Base-by-base conservation (phyloP, 805 yeast genomes). In the Candida succiphila region DNA sequence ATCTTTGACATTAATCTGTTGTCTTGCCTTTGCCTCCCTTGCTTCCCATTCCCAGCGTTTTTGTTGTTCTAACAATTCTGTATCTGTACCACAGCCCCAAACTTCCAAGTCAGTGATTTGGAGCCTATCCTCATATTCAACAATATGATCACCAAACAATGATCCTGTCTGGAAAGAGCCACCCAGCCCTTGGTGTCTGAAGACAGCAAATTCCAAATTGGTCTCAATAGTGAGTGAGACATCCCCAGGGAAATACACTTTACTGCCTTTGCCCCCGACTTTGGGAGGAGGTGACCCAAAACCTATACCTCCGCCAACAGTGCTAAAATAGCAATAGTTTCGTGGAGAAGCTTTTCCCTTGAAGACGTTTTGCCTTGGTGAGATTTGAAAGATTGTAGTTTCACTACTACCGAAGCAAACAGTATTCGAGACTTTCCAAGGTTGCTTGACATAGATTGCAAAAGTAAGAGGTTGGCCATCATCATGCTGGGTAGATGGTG, bases 41-140 rank as follows among this genome's bases (percentile, higher is more conserved):
- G 79, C 81, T 50, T 89, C 96, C 96, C 96, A 87, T 45, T 79
- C 87, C 92, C 95, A 82, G 38, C 71, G 70, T 45, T 71, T 73
- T 30, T 68, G 62, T 56, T 88, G 96, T 40, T 80, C 88, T 21
- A 70, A 78, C 30, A 87, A 58, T 43, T 85, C 94, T 38, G 77
- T 73, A 8, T 71, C 75, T 7, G 84, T 75, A 1, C 96, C 97
- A 37, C 86, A 71, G 0, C 97, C 97, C 88, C 92, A 83, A 0
- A 87, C 94, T 50, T 88, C 96, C 18, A 88, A 59, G 42, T 81
- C 88, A 5, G 77, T 72, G 7, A 89, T 72, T 35, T 67, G 51
- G 45, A 89, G 75, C 32, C 85, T 60, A 38, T 79, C 77, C 50
- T 89, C 96, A 46, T 63, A 81, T 30, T 60, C 69, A 17, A 42